Conservation (phyloP, 805 yeast species). For the Sugiyamaella lignohabitans region DNA sequence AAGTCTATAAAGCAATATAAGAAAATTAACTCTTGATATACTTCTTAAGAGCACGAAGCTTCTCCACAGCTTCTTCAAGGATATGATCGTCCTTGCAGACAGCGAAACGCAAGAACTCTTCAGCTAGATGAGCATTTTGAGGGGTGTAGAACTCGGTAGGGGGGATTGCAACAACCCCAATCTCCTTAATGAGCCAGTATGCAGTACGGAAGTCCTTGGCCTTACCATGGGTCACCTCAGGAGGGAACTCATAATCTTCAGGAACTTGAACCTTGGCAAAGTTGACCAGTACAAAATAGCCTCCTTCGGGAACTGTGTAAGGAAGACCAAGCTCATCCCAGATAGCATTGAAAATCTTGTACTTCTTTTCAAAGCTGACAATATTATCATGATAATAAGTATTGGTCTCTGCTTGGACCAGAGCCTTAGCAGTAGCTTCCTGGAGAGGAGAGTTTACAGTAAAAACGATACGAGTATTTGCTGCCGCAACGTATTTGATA, state of each 20-base stretch:
- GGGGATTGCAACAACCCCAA: conserved; percentile 95
- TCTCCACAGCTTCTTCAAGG: conserved; percentile 72
- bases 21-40: conserved; percentile 39
- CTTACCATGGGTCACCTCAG: conserved; percentile 48
- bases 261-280: conserved; percentile 80
- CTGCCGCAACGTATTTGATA: conserved; percentile 73
- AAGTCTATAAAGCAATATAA: too few relatives aligned
- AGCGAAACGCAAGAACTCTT: conserved; percentile 84
- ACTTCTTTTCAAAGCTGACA: conserved; percentile 61
- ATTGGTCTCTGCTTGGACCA: conserved; percentile 52
- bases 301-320: conserved; percentile 88
- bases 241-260: conserved; percentile 61
- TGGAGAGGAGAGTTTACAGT: conserved; percentile 87
- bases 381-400: conserved; percentile 68
- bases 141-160: conserved; percentile 89
- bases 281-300: conserved; percentile 86
- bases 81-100: conserved; percentile 88
- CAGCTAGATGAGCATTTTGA: conserved; percentile 67
- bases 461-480: conserved; percentile 93
- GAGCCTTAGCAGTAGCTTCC: conserved; percentile 80
- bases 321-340: conserved; percentile 87
- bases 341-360: conserved; percentile 60
- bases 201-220: conserved; percentile 86
- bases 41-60: conserved; percentile 63
- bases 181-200: conserved; percentile 85